These are phyloP conservation scores for Sporobolomyces pararoseus DNA, from an alignment of 768 basidiomycete genomes.

Conservation along the genomic window DNA sequence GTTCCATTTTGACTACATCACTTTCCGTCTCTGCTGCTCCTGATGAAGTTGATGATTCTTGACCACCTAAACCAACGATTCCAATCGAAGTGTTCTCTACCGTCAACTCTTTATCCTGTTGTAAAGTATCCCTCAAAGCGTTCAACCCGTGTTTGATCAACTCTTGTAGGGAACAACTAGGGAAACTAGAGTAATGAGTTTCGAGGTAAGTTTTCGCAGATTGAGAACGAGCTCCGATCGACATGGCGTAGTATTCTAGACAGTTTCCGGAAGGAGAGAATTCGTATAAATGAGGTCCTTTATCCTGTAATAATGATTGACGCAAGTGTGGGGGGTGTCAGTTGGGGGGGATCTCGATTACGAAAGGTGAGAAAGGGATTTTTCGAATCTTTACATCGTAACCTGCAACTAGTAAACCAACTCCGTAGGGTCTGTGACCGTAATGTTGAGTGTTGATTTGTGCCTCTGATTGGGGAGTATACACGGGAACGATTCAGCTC, in stretches of 20 bases:
- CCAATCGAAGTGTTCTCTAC: constrained; percentile 91
- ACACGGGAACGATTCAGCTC: no score
- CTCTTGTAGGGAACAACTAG: constrained; percentile 55
- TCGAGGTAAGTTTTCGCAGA: constrained; percentile 98
- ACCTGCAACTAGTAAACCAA: constrained; percentile 96
- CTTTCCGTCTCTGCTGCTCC: not conserved
- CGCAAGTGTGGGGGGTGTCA: no score
- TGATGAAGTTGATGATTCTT: constrained; percentile 25
- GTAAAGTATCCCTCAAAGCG: constrained; percentile 90
- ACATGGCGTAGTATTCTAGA: constrained; percentile 97
- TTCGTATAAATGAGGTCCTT: constrained; percentile 96
- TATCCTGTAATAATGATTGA: constrained; percentile 62
- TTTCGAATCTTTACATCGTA: constrained; percentile 63
- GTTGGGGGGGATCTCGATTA: not conserved
- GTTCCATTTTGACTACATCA: not conserved
- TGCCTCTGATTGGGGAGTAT: constrained; percentile 67
- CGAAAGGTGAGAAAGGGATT: not conserved
- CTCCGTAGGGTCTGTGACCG: constrained; percentile 93
- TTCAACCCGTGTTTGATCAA: constrained; percentile 87
- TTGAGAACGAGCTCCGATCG: constrained; percentile 95
- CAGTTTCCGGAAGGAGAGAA: constrained; percentile 96
- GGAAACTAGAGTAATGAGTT: constrained; percentile 83
- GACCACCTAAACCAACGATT: constrained; percentile 61
- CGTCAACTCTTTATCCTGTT: constrained; percentile 95
- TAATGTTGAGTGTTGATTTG: constrained; percentile 99